Percentiles rank a stretch among this genome's conserved stretches.
Conservation (phyloP, 331 rosid species). For the Pyracantha coccinea region DNA sequence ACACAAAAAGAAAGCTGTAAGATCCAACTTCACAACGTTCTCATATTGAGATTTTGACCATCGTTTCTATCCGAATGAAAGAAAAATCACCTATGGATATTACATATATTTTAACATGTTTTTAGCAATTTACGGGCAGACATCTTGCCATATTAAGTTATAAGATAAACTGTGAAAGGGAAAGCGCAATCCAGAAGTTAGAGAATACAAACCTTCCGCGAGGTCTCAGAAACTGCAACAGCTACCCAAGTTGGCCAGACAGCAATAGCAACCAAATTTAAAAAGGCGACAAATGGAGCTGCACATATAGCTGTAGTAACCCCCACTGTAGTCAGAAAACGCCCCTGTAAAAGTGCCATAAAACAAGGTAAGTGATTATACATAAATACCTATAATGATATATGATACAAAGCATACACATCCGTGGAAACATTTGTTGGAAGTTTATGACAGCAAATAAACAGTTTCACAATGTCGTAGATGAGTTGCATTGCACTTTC, state of each 20-base stretch:
- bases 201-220: slow-evolving; percentile 59
- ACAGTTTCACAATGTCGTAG: not conserved
- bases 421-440: not conserved
- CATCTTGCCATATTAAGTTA: not conserved
- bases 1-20: slow-evolving; percentile 1
- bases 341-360: slow-evolving; percentile 52
- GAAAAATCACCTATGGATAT: not conserved
- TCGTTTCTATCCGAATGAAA: not conserved
- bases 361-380: not conserved
- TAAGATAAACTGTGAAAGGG: slow-evolving; percentile 1
- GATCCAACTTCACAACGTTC: not conserved
- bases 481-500: not conserved
- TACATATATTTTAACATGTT: not conserved
- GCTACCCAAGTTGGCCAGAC: slow-evolving; percentile 87
- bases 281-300: slow-evolving; percentile 68
- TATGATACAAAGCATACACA: not conserved
- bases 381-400: not conserved
- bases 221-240: slow-evolving; percentile 72
- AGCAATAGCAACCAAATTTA: slow-evolving; percentile 65
- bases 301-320: slow-evolving; percentile 83
- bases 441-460: not conserved
- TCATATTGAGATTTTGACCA: not conserved
- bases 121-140: not conserved
- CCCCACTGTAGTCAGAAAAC: slow-evolving; percentile 83
- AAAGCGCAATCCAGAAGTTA: slow-evolving; percentile 1